Conservation (phyloP, 148 eudicot genomes). For the Rhododendron griersonianum region DNA sequence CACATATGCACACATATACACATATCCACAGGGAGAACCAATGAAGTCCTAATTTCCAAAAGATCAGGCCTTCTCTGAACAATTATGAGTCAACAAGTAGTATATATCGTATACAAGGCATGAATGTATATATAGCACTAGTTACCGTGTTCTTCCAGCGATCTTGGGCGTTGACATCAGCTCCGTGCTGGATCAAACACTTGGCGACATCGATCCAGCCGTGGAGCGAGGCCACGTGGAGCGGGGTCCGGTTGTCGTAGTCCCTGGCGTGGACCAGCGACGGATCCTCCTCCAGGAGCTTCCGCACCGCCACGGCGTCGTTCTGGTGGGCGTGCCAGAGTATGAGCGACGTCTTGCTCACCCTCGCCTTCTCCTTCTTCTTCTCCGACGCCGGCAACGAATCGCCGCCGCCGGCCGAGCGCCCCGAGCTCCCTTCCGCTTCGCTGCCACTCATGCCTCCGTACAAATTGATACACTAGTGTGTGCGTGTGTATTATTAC, state of each 20-base stretch:
- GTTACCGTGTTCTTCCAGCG: constrained; percentile 92
- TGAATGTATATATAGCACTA: too few relatives aligned
- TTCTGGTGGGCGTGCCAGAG: constrained; percentile 97
- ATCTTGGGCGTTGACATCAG: constrained; percentile 91
- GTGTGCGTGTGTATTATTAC: background rate
- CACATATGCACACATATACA: background rate
- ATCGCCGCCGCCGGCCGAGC: constrained; percentile 18
- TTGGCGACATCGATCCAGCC: constrained; percentile 88
- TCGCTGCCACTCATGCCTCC: constrained; percentile 52
- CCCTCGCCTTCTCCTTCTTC: constrained; percentile 67
- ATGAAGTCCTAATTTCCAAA: background rate
- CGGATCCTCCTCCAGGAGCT: constrained; percentile 80
- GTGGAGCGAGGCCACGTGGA: constrained; percentile 87
- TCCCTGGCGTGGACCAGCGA: constrained; percentile 75
- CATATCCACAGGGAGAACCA: background rate
- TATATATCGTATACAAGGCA: background rate
- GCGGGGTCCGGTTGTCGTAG: constrained; percentile 86
- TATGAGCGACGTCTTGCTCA: constrained; percentile 78
- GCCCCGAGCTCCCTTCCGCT: constrained; percentile 36
- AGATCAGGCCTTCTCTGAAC: too few relatives aligned
- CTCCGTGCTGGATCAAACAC: constrained; percentile 65
- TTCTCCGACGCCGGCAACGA: constrained; percentile 25
- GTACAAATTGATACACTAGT: background rate
- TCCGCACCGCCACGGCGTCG: constrained; percentile 66
- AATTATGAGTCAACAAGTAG: too few relatives aligned